Evolutionary conservation across 495 filamentous ascomycete genomes (phyloP).

Genomic region (Aspergillus sclerotiicarbonarius): DNA sequence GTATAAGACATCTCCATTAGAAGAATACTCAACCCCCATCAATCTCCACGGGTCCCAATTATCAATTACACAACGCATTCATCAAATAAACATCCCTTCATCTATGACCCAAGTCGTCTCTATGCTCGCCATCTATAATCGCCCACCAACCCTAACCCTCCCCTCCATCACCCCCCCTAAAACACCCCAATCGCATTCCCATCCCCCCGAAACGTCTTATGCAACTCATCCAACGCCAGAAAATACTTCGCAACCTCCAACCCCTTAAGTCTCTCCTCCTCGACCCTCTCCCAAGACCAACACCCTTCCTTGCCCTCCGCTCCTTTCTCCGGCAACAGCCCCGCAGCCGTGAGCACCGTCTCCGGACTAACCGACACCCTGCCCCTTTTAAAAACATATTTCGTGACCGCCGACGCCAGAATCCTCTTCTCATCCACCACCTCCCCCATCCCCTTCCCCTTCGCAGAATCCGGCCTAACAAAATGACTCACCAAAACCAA

Average conservation of each 20-base stretch:
- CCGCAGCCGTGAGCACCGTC: slow-evolving; percentile 55
- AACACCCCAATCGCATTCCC: neutral
- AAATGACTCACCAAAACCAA: slow-evolving; percentile 63
- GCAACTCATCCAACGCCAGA: neutral
- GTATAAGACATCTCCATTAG: too few species aligned
- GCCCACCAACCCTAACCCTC: neutral
- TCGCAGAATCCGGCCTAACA: slow-evolving; percentile 43
- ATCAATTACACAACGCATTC: too few species aligned
- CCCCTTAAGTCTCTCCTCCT: neutral
- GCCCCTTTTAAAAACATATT: slow-evolving; percentile 75
- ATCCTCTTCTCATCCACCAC: slow-evolving; percentile 10
- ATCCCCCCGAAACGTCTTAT: neutral
- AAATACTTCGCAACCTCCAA: neutral
- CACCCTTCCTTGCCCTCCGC: neutral
- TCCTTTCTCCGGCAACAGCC: slow-evolving; percentile 40
- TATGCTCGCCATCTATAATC: neutral
- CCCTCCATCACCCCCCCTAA: too few species aligned
- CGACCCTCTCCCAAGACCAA: neutral
- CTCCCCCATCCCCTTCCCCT: neutral
- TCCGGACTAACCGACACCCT: slow-evolving; percentile 70
- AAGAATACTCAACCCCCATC: too few species aligned
- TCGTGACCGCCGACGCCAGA: slow-evolving; percentile 36
- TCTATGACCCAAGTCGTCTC: neutral
- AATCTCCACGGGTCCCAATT: too few species aligned
- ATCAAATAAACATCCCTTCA: too few species aligned